Base-by-base conservation (phyloP, 805 yeast species). In the Hanseniaspora clermontiae region DNA sequence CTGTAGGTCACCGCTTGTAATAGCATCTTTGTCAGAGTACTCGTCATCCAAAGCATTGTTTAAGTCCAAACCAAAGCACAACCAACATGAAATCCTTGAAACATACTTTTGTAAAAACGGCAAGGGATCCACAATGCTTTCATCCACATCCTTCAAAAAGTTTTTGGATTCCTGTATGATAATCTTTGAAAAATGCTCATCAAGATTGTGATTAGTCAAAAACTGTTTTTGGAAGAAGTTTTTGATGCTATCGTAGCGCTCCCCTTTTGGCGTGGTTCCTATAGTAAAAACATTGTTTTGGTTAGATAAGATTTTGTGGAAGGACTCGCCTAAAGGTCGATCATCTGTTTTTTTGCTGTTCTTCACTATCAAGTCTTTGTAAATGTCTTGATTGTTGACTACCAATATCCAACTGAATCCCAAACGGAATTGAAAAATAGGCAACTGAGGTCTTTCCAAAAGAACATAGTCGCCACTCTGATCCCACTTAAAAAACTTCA, bases 341-440 rank as follows among this genome's bases (percentile, higher is more conserved):
- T 51, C 55, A 37, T 51, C 20, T n/a, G 45, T 51, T 9, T 34
- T 20, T 27, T 43, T 51, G n/a, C 49, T 51, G 15, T 51, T 51
- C 12, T 51, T 51, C 7, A 51, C 45, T 15, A 51, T 42, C 17
- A 43, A 34, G 9, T 51, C 55, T 51, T 36, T 51, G 24, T 51
- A 51, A 7, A 51, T 6, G n/a, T 43, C 43, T 12, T 11, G 14
- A 17, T 43, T 51, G 29, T 51, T 51, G 7, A 51, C 36, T 8
- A 51, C 55, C 12, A 51, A 7, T 3, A 51, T 27, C 55, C 55
- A 51, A 8, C 12, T 43, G n/a, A 19, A 42, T 4, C 55, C 55
- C 17, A 51, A 42, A n/a, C 55, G 34, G 17, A 51, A 51, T 36
- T 51, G 55, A 43, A 51, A 43, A 3, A 51, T 51, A 20, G 55